Evolutionary conservation across 2,329 filamentous ascomycete species (phyloP).

Genomic region (Sporothrix phasma): DNA sequence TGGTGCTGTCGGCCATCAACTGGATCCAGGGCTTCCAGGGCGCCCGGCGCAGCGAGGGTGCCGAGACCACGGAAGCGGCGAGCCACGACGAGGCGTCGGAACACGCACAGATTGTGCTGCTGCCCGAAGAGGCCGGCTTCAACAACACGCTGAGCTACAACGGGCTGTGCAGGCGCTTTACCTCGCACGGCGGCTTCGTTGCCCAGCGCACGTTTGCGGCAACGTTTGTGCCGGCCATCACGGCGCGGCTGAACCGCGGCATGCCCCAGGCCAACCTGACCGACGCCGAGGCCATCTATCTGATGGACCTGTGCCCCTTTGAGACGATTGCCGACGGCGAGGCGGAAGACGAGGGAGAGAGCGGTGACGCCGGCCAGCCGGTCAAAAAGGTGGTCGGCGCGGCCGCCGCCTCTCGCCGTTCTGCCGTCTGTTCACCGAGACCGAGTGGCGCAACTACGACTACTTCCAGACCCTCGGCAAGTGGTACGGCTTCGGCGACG

Average conservation of each 20-base stretch:
- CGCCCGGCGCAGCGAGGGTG: slow-evolving; percentile 32
- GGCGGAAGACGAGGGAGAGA: slow-evolving; percentile 25
- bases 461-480: slow-evolving; percentile 74
- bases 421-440: slow-evolving; percentile 61
- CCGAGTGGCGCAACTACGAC: slow-evolving; percentile 70
- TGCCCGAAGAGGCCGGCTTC: slow-evolving; percentile 53
- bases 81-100: slow-evolving; percentile 5
- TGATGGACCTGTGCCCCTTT: slow-evolving; percentile 90
- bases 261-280: slow-evolving; percentile 59
- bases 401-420: slow-evolving; percentile 49
- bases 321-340: slow-evolving; percentile 58
- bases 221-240: slow-evolving; percentile 58
- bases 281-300: slow-evolving; percentile 49
- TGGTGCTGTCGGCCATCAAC: slow-evolving; percentile 53
- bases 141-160: slow-evolving; percentile 76
- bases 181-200: slow-evolving; percentile 40
- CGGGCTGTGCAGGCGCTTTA: slow-evolving; percentile 60
- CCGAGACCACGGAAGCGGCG: slow-evolving; percentile 21
- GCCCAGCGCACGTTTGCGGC: slow-evolving; percentile 49
- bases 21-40: slow-evolving; percentile 66
- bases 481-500: slow-evolving; percentile 71
- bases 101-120: slow-evolving; percentile 42
- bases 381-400: background rate
- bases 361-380: background rate
- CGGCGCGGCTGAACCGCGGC: slow-evolving; percentile 56